A percentile compares a stretch with the other conserved stretches of the same genome.
These are phyloP conservation scores for Fusarium sp. DNA, from an alignment of 2,329 filamentous ascomycete species.

Conservation along the genomic window DNA sequence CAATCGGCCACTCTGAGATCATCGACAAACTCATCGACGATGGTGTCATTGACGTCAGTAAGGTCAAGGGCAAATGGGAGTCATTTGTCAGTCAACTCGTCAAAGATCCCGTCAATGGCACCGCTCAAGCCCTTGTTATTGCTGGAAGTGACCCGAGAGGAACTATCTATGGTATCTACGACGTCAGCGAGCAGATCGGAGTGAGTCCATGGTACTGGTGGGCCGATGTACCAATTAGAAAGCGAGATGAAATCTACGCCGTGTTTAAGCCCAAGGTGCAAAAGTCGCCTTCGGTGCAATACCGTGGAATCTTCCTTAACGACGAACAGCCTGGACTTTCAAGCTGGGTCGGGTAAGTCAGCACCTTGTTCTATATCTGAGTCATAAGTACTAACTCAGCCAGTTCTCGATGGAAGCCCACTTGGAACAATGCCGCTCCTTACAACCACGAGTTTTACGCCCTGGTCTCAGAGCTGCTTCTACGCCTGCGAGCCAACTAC, in stretches of 20 bases:
- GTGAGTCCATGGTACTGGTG: slow-evolving; percentile 70
- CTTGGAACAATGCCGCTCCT: slow-evolving; percentile 63
- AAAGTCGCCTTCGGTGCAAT: slow-evolving; percentile 68
- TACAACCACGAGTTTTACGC: slow-evolving; percentile 75
- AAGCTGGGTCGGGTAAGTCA: slow-evolving; percentile 59
- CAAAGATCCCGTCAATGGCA: slow-evolving; percentile 58
- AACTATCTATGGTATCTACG: slow-evolving; percentile 72
- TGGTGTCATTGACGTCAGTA: slow-evolving; percentile 58
- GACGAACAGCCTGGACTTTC: slow-evolving; percentile 63
- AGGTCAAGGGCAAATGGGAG: slow-evolving; percentile 76
- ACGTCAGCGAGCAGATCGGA: slow-evolving; percentile 71
- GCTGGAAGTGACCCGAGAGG: slow-evolving; percentile 70
- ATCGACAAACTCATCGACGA: slow-evolving; percentile 54
- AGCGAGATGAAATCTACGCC: slow-evolving; percentile 63
- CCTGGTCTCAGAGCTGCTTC: slow-evolving; percentile 77
- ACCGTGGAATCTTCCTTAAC: slow-evolving; percentile 73
- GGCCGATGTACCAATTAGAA: slow-evolving; percentile 67
- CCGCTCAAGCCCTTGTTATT: slow-evolving; percentile 65
- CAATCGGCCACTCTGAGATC: slow-evolving; percentile 73
- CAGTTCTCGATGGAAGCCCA: slow-evolving; percentile 57
- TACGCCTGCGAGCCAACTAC: slow-evolving; percentile 79
- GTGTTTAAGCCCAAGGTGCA: slow-evolving; percentile 51
- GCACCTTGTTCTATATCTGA: fast-evolving
- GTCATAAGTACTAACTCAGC: not conserved
- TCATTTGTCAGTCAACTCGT: slow-evolving; percentile 72